phyloP scores from a whole-genome alignment of 805 yeast genomes.

The Tetrapisispora phaffii region DNA sequence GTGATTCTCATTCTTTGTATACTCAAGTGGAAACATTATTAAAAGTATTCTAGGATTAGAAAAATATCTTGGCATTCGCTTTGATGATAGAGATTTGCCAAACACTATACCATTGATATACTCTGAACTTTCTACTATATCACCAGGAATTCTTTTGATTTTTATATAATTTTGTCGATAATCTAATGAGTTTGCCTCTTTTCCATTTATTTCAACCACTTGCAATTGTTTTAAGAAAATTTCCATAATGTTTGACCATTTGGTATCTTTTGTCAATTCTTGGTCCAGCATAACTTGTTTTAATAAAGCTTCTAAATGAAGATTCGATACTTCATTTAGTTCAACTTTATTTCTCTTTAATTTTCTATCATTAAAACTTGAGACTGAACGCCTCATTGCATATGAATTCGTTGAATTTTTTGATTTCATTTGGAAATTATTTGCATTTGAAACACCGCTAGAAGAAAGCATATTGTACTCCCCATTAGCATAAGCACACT shows the following conservation, averaged over 20 bases:
- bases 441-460: constrained; percentile 5
- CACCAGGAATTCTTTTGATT: constrained; percentile 76
- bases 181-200: constrained; percentile 66
- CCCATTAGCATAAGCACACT: constrained; percentile 2
- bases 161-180: constrained; percentile 75
- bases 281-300: constrained; percentile 56
- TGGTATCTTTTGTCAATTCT: constrained; percentile 34
- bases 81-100: constrained; percentile 73
- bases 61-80: constrained; percentile 60
- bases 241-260: constrained; percentile 53
- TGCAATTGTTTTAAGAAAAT: constrained; percentile 47
- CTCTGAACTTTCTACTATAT: constrained; percentile 47
- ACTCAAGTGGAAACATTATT: constrained; percentile 83
- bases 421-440: constrained; percentile 11
- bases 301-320: constrained; percentile 43
- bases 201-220: constrained; percentile 47
- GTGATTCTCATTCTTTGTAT: constrained; percentile 63
- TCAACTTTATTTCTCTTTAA: constrained; percentile 19
- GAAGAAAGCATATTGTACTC: neutral
- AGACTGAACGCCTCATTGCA: constrained; percentile 7
- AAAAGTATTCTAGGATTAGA: constrained; percentile 66
- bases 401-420: neutral
- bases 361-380: constrained; percentile 13
- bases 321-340: constrained; percentile 29
- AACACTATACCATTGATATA: constrained; percentile 73